Conservation (phyloP, 345 rosid genomes). For the Gynandropsis gynandra region DNA sequence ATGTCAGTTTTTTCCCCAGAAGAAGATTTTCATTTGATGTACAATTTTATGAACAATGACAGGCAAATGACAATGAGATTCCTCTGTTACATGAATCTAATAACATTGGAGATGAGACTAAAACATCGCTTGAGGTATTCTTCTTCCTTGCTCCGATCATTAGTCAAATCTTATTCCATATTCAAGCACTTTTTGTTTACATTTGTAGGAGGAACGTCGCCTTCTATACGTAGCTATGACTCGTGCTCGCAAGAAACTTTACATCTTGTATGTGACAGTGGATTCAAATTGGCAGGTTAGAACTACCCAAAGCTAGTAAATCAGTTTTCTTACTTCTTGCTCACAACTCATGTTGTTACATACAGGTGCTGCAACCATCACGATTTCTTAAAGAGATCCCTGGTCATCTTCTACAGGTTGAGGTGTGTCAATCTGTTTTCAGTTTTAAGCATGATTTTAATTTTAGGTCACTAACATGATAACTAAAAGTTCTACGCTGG, state of each 20-base stretch:
- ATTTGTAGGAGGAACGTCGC: conserved; percentile 79
- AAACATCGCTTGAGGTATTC: conserved; percentile 61
- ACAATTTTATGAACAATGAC: conserved; percentile 13
- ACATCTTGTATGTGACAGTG: conserved; percentile 65
- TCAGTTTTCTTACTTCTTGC: conserved; percentile 8
- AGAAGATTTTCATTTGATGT: conserved; percentile 2
- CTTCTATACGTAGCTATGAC: conserved; percentile 93
- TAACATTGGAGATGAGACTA: conserved; percentile 41
- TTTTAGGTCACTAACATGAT: conserved; percentile 12
- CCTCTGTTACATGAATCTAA: conserved; percentile 71
- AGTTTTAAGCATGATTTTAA: conserved; percentile 7
- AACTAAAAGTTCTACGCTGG: not conserved
- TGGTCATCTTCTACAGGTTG: conserved; percentile 61
- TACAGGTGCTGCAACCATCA: conserved; percentile 87
- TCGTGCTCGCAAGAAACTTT: conserved; percentile 78
- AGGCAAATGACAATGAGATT: conserved; percentile 96
- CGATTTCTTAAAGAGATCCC: conserved; percentile 94
- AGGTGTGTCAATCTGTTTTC: conserved; percentile 29
- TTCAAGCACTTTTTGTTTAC: conserved; percentile 14
- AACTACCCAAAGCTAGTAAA: conserved; percentile 17
- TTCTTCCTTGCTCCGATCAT: conserved; percentile 6
- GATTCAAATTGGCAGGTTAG: conserved; percentile 95
- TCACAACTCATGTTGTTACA: conserved; percentile 21
- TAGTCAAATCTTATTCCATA: conserved; percentile 7
- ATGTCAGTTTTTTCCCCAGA: not conserved